phyloP scores from a whole-genome alignment of 106 monocot genomes.

The Dactylorhiza incarnata region DNA sequence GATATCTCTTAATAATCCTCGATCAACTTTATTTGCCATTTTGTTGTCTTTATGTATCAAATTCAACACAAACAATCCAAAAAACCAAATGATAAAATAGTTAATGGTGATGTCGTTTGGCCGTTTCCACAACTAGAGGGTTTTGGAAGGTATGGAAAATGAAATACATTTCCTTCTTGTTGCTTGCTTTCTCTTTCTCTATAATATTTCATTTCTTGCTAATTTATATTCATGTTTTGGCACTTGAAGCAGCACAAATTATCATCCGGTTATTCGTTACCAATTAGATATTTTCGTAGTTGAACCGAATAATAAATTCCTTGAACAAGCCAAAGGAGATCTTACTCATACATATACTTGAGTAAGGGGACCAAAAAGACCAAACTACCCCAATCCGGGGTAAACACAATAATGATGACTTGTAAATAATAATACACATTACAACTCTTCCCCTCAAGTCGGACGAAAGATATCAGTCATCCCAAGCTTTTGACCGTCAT shows the following conservation, averaged over 20 bases:
- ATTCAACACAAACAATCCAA: background rate
- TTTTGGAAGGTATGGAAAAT: background rate
- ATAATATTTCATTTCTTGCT: background rate
- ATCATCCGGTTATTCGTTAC: background rate
- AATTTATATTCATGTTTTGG: background rate
- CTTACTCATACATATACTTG: too few relatives aligned
- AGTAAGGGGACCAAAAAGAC: too few relatives aligned
- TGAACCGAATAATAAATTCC: too few relatives aligned
- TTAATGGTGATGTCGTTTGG: background rate
- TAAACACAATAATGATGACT: too few relatives aligned
- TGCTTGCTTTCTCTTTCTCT: background rate
- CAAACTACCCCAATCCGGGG: too few relatives aligned
- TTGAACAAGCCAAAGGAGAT: too few relatives aligned
- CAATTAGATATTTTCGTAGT: background rate
- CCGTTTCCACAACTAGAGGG: background rate
- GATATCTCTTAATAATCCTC: too few relatives aligned
- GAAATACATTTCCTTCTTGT: background rate
- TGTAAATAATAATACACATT: too few relatives aligned
- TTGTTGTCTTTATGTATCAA: background rate
- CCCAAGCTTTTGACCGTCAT: too few relatives aligned
- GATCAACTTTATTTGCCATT: too few relatives aligned
- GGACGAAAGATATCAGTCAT: too few relatives aligned
- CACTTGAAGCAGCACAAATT: background rate
- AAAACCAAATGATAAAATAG: background rate
- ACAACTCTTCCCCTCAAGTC: too few relatives aligned